Conservation (phyloP, 139 green algal genomes). For the Micractinium sp. region DNA sequence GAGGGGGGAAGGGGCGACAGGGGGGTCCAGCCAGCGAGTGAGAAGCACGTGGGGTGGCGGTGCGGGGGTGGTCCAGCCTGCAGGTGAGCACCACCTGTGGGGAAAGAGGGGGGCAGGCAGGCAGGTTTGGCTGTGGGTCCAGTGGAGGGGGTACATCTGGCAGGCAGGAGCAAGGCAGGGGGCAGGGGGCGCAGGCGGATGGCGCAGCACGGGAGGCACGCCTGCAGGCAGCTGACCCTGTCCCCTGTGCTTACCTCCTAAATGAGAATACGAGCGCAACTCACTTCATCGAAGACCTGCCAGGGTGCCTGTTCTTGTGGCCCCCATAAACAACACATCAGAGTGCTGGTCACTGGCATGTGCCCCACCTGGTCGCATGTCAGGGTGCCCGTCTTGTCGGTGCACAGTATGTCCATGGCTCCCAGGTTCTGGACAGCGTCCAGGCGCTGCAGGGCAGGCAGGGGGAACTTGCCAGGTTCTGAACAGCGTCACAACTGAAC, state of each 20-base stretch:
- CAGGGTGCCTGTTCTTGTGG: background rate
- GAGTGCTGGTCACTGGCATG: too few relatives aligned
- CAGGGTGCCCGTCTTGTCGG: slow-evolving; percentile 74
- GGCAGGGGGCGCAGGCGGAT: too few relatives aligned
- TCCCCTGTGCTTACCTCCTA: too few relatives aligned
- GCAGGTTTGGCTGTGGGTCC: too few relatives aligned
- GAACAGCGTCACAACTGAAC: too few relatives aligned
- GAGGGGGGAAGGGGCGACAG: too few relatives aligned
- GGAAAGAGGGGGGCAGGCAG: background rate
- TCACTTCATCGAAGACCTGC: background rate
- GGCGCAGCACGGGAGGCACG: too few relatives aligned
- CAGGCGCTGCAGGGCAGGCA: slow-evolving; percentile 32
- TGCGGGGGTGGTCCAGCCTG: too few relatives aligned
- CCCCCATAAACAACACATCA: background rate
- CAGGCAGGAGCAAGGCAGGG: background rate
- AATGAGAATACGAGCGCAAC: background rate
- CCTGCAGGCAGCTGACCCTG: too few relatives aligned
- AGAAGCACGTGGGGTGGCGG: too few relatives aligned
- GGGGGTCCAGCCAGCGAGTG: slow-evolving; percentile 12
- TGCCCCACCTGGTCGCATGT: slow-evolving; percentile 63
- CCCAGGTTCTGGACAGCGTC: slow-evolving; percentile 31
- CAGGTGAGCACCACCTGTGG: background rate
- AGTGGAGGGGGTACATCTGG: too few relatives aligned
- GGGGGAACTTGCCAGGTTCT: too few relatives aligned
- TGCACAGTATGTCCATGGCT: slow-evolving; percentile 62